phyloP scores from a whole-genome alignment of 108 stramenopile species.

The Hondaea fermentalgiana region DNA sequence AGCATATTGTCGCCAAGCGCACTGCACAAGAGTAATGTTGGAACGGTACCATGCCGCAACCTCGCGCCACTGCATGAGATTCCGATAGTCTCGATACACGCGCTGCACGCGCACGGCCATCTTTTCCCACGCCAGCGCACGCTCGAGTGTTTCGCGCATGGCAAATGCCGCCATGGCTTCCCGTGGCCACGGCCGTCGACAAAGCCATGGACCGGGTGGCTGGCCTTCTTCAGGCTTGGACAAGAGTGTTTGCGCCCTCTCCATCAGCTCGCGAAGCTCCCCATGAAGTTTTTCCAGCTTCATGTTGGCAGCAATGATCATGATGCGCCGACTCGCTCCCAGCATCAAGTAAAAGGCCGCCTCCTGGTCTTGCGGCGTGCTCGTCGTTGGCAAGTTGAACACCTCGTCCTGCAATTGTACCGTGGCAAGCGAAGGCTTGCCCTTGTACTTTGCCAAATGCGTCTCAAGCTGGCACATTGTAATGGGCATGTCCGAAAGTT shows the following conservation, averaged over 20 bases:
- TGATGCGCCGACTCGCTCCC: neutral
- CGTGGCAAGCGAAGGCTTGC: neutral
- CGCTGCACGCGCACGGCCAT: neutral
- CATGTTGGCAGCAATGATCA: conserved; percentile 1
- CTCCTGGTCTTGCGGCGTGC: neutral
- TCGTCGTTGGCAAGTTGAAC: neutral
- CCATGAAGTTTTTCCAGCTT: neutral
- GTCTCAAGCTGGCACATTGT: neutral
- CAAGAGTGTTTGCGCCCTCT: neutral
- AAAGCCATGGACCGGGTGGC: neutral
- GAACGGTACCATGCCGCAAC: neutral
- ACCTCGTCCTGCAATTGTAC: conserved; percentile 10
- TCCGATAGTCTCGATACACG: neutral
- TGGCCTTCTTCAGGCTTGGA: neutral
- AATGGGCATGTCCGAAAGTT: neutral
- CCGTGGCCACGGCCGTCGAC: neutral
- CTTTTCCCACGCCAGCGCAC: neutral
- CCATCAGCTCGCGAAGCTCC: neutral
- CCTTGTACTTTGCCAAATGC: neutral
- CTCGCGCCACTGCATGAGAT: neutral
- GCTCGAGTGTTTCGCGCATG: neutral
- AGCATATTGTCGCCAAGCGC: neutral
- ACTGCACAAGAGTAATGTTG: neutral
- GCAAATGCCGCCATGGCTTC: neutral
- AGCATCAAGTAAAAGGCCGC: neutral